Evolutionary conservation across 176 grass and related monocot species (phyloP), one percentile per base, ranked within the genome.

Genomic region (Cenchrus fungigraminus): DNA sequence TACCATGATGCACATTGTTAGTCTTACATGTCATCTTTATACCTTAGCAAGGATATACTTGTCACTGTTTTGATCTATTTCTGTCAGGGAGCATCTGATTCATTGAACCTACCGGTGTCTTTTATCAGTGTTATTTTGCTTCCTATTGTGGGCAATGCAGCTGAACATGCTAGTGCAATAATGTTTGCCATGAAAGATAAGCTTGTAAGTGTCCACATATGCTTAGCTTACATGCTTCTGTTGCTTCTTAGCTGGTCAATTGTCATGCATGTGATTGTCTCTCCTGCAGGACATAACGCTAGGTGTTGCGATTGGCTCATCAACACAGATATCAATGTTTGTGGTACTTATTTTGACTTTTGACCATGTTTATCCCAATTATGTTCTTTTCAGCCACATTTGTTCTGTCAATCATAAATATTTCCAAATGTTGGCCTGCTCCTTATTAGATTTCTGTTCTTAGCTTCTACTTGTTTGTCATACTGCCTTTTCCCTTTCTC

Each of bases 181-280:
- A 97, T 97, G 89, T 97, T 97, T 81, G 95, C 95, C 37, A 90
- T 92, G 90, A 97, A 92, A 86, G 91, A 94, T 88, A 97, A 97
- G 65, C 85, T 97, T 78, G 95, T 92, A 89, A 94, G 85, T 64
- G 19, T 54, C 77, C 55, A 51, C 3, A 11, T 51, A 20, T 20
- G 54, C 28, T 44, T 40, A 53, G 4, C 79, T 44, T 70, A 29
- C 4, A 17, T 85, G 4, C 34, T 45, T 75, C 37, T 46, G 32
- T 45, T 17, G 19, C 20, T 44, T 72, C 9, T 31, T 61, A 81
- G 81, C 56, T 79, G 47, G 64, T 49, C 19, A 82, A 42, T 79
- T 20, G 71, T 42, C 22, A 53, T 80, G 50, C 76, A 60, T 82
- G 40, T 80, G 50, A 22, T 77, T 77, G 25, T 84, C 54, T 76